These are phyloP conservation scores for Pleomassaria siparia DNA, from an alignment of 2,329 filamentous ascomycete species.

Conservation along the genomic window DNA sequence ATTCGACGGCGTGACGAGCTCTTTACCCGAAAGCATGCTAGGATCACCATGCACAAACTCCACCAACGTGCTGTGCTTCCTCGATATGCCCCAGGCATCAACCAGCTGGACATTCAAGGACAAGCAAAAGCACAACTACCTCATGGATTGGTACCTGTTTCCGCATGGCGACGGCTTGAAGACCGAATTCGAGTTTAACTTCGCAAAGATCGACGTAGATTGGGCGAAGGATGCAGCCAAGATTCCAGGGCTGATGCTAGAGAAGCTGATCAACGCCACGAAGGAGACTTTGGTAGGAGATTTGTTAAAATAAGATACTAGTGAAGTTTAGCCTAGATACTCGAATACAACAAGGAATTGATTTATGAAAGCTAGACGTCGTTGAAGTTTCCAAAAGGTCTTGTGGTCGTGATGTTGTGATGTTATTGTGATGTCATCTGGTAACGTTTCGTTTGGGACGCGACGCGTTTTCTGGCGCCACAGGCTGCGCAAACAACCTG, in stretches of 20 bases:
- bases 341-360: too few species aligned
- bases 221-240: slow-evolving; percentile 6
- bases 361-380: too few species aligned
- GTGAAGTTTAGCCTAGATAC: too few species aligned
- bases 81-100: not conserved
- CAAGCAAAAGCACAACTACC: not conserved
- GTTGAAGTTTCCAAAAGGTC: too few species aligned
- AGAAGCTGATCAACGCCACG: slow-evolving; percentile 4
- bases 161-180: not conserved
- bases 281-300: not conserved
- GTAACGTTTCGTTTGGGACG: too few species aligned
- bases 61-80: not conserved
- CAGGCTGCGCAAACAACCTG: too few species aligned
- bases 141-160: not conserved
- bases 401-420: too few species aligned
- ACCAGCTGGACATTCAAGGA: not conserved
- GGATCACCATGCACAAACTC: not conserved
- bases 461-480: too few species aligned
- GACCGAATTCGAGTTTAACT: not conserved
- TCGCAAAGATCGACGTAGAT: not conserved
- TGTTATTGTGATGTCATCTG: too few species aligned
- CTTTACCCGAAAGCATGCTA: too few species aligned
- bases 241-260: slow-evolving; percentile 2
- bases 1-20: too few species aligned
- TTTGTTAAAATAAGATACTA: too few species aligned